Base-by-base conservation (phyloP, 2,329 filamentous ascomycete genomes). In the Monilinia vaccinii-corymbosi region DNA sequence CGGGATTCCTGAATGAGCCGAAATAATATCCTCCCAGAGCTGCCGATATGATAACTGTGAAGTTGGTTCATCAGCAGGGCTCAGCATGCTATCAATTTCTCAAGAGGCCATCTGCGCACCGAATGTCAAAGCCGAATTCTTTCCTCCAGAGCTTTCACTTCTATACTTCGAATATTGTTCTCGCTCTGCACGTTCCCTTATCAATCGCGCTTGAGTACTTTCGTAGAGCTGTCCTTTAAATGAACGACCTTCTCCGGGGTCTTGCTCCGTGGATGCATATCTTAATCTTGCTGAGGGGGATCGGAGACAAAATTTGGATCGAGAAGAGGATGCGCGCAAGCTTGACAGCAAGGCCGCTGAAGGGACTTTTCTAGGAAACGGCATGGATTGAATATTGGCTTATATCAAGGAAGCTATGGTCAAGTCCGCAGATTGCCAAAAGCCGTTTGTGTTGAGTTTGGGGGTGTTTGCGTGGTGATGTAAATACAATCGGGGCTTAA, bases 171-270 rank as follows among this genome's bases (percentile, higher is more conserved):
- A 75, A 65, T 80, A 81, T 64, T 78, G 76, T 67, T 77, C 78
- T 28, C 79, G 75, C 70, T 84, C 80, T 61, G 77, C 76, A 53
- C 75, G 75, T 71, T 85, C 82, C n/a, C 78, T 73, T 64, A 76
- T 75, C 63, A 84, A 74, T 61, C 82, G 78, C 58, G 78, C 75
- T 55, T 76, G 76, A 53, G 83, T 81, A 63, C 81, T 83, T 65
- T 82, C 79, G 68, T 82, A 80, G 66, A 85, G 77, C 72, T 85
- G 82, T 23, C 81, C 81, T 66, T 80, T 78, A 68, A 85, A 85
- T 4, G 75, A 65, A 38, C 62, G 65, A 5, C 66, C 68, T n/a
- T 66, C 60, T 5, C 50, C 55, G 45, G 47, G 23, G 23, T 63
- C 62, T 38, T 65, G 62, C 40, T 69, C 64, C 40, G 68, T 67